Evolutionary conservation across 345 rosid species (phyloP).

Genomic region (Geranium brycei): DNA sequence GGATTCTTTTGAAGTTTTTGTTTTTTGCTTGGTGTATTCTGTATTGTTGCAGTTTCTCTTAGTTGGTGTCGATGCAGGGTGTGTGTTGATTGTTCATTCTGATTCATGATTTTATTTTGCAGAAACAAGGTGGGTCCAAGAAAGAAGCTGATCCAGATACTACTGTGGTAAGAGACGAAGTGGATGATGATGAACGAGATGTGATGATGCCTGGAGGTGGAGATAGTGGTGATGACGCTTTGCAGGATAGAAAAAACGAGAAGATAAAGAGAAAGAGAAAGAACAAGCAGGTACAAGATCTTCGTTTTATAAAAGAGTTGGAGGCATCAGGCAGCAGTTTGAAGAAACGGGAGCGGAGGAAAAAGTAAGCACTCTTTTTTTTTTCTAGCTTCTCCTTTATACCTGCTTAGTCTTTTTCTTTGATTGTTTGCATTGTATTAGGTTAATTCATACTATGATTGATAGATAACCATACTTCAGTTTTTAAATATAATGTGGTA

Average conservation of each 20-base stretch:
- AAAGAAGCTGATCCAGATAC: no score
- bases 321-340: conserved; percentile 27
- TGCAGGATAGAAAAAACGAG: conserved; percentile 15
- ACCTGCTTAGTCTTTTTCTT: neutral
- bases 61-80: no score
- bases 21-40: no score
- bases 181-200: no score
- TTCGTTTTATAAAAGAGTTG: conserved; percentile 38
- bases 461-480: neutral
- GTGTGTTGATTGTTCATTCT: no score
- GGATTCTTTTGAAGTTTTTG: no score
- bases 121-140: no score
- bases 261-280: conserved; percentile 61
- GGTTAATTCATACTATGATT: neutral
- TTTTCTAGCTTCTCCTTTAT: neutral
- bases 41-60: no score
- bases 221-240: conserved; percentile 5
- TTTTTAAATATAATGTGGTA: no score
- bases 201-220: conserved; percentile 7
- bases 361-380: conserved; percentile 25
- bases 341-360: conserved; percentile 54
- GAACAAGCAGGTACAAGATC: conserved; percentile 50
- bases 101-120: no score
- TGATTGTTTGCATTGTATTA: neutral
- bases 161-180: no score